Evolutionary conservation across 148 eudicot species (phyloP).

Genomic region (Fagopyrum tataricum): DNA sequence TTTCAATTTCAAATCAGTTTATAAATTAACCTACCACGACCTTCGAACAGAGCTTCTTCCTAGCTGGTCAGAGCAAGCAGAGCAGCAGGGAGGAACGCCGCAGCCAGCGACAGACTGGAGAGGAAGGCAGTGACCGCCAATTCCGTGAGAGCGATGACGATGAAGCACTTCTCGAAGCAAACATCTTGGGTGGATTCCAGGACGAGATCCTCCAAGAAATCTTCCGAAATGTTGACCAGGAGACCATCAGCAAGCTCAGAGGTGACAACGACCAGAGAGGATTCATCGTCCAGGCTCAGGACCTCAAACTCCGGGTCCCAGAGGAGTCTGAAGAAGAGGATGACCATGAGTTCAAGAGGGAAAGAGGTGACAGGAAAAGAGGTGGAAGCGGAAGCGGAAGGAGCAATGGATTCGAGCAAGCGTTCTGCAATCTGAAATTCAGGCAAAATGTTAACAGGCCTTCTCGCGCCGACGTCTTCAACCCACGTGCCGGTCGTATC

Average conservation of each 20-base stretch:
- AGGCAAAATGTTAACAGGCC: conserved; percentile 31
- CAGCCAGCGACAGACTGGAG: conserved; percentile 6
- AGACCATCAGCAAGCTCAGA: too few relatives aligned
- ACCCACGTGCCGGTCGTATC: conserved; percentile 53
- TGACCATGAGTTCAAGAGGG: too few relatives aligned
- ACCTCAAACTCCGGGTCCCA: too few relatives aligned
- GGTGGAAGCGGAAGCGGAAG: neutral
- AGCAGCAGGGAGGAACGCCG: conserved; percentile 4
- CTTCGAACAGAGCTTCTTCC: too few relatives aligned
- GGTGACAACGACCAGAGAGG: too few relatives aligned
- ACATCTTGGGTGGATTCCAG: conserved; percentile 25
- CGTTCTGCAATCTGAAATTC: conserved; percentile 28
- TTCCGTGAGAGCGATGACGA: too few relatives aligned
- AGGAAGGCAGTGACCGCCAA: neutral
- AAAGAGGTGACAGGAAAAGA: conserved; percentile 11
- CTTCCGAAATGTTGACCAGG: conserved; percentile 3
- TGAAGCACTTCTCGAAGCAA: neutral
- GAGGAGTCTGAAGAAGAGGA: too few relatives aligned
- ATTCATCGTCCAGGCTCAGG: too few relatives aligned
- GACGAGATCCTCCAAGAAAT: conserved; percentile 24
- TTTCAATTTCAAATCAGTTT: too few relatives aligned
- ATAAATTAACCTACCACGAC: too few relatives aligned
- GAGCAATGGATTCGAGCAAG: conserved; percentile 32
- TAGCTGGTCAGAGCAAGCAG: conserved; percentile 17
- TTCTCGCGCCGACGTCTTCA: conserved; percentile 36